Conservation (phyloP, 2,329 filamentous ascomycete species). For the Basipetospora chlamydospora region DNA sequence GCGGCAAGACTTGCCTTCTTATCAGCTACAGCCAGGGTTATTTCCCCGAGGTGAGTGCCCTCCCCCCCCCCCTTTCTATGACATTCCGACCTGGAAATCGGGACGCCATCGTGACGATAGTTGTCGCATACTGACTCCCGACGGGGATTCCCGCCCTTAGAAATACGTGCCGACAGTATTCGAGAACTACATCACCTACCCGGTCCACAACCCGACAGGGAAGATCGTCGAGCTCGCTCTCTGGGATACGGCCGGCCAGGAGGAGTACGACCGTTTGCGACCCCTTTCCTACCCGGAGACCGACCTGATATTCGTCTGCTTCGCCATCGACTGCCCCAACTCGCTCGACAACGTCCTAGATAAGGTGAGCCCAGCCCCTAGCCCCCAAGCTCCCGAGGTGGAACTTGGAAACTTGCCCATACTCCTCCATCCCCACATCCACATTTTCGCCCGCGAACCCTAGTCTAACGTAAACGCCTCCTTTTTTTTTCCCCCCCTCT, state of each 20-base stretch:
- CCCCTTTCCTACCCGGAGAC: slow-evolving; percentile 97
- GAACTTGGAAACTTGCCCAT: no score
- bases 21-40: slow-evolving; percentile 99
- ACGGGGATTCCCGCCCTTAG: no score
- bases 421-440: not conserved
- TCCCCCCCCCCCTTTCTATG: not conserved
- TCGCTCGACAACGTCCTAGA: slow-evolving; percentile 97
- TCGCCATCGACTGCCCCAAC: slow-evolving; percentile 97
- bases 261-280: slow-evolving; percentile 84
- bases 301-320: slow-evolving; percentile 95
- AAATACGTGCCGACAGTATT: slow-evolving; percentile 99
- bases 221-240: slow-evolving; percentile 94
- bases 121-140: no score
- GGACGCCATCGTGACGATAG: no score
- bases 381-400: slow-evolving; percentile 4
- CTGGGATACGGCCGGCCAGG: slow-evolving; percentile 99
- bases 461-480: no score
- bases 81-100: no score
- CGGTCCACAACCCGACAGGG: slow-evolving; percentile 70
- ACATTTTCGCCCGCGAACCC: not conserved
- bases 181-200: slow-evolving; percentile 99
- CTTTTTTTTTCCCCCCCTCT: no score
- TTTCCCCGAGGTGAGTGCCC: slow-evolving; percentile 73
- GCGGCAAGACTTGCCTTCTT: slow-evolving; percentile 94
- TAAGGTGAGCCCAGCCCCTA: slow-evolving; percentile 83